phyloP scores from a whole-genome alignment of 1,139 yeast species.

The Scheffersomyces stambukii region DNA sequence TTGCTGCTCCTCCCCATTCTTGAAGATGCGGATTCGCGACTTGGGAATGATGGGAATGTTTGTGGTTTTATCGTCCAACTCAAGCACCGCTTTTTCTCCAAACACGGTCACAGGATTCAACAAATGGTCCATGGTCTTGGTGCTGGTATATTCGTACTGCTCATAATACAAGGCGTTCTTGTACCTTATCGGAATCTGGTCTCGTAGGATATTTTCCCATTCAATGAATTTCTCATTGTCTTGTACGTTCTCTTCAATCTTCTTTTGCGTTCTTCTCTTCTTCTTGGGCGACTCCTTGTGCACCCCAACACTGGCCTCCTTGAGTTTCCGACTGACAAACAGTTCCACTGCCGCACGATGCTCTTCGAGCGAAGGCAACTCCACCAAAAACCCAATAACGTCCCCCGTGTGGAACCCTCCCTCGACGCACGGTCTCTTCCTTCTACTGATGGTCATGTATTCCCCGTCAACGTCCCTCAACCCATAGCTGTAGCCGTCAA shows the following conservation, averaged over 20 bases:
- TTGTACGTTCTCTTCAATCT: slow-evolving; percentile 8
- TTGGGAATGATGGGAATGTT: slow-evolving; percentile 45
- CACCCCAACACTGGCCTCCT: slow-evolving; percentile 1
- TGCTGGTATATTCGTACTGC: slow-evolving; percentile 76
- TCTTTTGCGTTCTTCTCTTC: slow-evolving; percentile 15
- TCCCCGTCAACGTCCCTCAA: slow-evolving; percentile 80
- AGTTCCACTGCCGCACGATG: slow-evolving; percentile 32
- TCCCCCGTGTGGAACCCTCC: slow-evolving; percentile 70
- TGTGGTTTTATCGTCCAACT: slow-evolving; percentile 21
- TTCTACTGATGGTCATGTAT: slow-evolving; percentile 70
- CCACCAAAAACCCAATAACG: slow-evolving; percentile 73
- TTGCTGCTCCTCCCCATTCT: slow-evolving; percentile 72
- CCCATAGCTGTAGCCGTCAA: slow-evolving; percentile 92
- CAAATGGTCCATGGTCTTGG: slow-evolving; percentile 72
- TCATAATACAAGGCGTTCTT: slow-evolving; percentile 79
- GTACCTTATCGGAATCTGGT: slow-evolving; percentile 84
- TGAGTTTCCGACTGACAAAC: slow-evolving; percentile 14
- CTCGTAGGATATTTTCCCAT: slow-evolving; percentile 52
- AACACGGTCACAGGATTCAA: slow-evolving; percentile 69
- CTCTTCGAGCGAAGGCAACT: slow-evolving; percentile 51
- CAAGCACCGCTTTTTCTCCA: slow-evolving; percentile 56
- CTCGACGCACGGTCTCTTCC: slow-evolving; percentile 45
- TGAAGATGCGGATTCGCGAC: slow-evolving; percentile 62
- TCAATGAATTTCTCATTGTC: slow-evolving; percentile 21
- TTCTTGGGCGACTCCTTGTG: slow-evolving; percentile 12